A percentile compares a stretch with the other conserved stretches of the same genome.
These are phyloP conservation scores for Salix udensis DNA, from an alignment of 345 rosid genomes.

Conservation along the genomic window DNA sequence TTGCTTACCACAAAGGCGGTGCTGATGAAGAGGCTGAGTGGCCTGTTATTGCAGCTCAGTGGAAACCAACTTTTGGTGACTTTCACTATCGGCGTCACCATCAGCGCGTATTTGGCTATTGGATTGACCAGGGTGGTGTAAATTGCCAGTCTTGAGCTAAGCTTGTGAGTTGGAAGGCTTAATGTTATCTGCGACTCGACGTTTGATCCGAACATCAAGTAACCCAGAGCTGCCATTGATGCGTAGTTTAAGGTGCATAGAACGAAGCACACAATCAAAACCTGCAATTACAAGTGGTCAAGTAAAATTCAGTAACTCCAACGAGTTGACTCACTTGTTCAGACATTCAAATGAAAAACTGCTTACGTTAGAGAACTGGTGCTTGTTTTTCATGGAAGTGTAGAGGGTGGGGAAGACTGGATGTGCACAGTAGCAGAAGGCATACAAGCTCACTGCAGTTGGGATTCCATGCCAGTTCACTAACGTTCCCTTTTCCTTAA, in stretches of 20 bases:
- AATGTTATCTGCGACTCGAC: constrained; percentile 28
- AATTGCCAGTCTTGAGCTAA: constrained; percentile 21
- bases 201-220: constrained; percentile 22
- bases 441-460: constrained; percentile 72
- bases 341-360: not conserved
- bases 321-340: no score
- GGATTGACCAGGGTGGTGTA: constrained; percentile 25
- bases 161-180: constrained; percentile 17
- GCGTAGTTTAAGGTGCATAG: constrained; percentile 20
- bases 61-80: constrained; percentile 14
- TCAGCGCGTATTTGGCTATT: constrained; percentile 28
- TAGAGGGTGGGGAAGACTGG: constrained; percentile 87
- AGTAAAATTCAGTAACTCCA: not conserved
- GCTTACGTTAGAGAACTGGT: constrained; percentile 75
- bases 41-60: constrained; percentile 5
- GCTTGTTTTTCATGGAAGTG: constrained; percentile 72
- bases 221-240: constrained; percentile 25
- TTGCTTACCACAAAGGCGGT: constrained; percentile 11
- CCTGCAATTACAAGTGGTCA: constrained; percentile 11
- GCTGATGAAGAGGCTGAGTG: constrained; percentile 9
- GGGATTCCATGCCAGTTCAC: constrained; percentile 56
- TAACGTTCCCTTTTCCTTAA: constrained; percentile 39
- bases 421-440: constrained; percentile 86
- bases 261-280: constrained; percentile 20
- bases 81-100: constrained; percentile 21